phyloP scores from a whole-genome alignment of 2,329 filamentous ascomycete genomes.

The Hymenoscyphus linearis region DNA sequence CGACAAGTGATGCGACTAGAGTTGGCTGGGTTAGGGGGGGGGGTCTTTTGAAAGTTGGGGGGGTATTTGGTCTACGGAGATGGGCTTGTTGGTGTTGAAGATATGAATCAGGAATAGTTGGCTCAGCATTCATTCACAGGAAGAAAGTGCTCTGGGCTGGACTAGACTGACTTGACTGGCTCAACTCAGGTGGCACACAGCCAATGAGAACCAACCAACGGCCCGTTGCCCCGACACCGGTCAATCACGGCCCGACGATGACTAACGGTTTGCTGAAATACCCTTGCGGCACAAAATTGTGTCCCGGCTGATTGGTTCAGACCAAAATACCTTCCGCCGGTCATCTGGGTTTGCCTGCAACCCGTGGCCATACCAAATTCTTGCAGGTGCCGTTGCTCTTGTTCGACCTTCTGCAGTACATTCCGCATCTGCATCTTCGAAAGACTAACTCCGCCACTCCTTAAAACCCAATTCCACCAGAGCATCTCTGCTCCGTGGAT shows the following conservation, averaged over 20 bases:
- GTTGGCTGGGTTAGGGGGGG: background rate
- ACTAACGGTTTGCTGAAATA: background rate
- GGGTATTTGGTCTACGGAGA: background rate
- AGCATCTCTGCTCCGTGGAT: constrained; percentile 4
- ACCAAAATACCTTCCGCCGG: constrained; percentile 1
- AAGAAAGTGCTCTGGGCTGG: background rate
- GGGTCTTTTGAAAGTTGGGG: background rate
- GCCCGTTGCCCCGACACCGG: background rate
- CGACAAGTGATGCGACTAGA: background rate
- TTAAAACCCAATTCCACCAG: constrained; percentile 27
- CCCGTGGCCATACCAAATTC: constrained; percentile 1
- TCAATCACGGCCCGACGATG: background rate
- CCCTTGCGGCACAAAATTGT: background rate
- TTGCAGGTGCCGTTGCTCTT: constrained; percentile 8
- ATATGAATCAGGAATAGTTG: background rate
- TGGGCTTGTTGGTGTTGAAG: background rate
- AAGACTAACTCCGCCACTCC: constrained; percentile 47
- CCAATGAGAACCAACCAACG: background rate
- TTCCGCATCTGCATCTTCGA: constrained; percentile 1
- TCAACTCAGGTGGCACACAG: background rate
- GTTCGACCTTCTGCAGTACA: background rate
- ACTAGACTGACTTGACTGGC: too few relatives aligned
- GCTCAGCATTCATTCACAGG: background rate
- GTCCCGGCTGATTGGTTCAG: background rate
- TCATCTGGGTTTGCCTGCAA: constrained; percentile 12